Evolutionary conservation across 164 flowering plant genomes (phyloP).

Genomic region (Liquidambar formosana): DNA sequence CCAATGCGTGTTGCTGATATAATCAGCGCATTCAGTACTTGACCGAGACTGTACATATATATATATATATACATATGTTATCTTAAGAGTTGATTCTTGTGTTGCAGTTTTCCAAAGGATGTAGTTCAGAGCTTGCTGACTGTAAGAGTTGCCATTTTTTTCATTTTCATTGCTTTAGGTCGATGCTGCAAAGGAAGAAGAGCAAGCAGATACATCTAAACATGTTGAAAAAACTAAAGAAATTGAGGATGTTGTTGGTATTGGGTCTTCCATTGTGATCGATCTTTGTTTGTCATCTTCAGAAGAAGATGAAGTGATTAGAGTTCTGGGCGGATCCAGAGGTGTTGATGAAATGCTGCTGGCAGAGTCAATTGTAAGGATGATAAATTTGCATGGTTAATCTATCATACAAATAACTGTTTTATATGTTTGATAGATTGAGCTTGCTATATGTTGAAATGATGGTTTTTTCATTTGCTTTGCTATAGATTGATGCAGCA

Average conservation of each 20-base stretch:
- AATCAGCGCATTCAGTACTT: no score
- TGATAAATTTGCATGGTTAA: background rate
- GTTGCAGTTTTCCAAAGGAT: no score
- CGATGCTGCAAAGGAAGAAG: background rate
- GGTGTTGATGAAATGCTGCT: background rate
- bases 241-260: background rate
- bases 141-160: background rate
- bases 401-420: background rate
- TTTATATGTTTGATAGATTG: no score
- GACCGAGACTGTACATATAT: no score
- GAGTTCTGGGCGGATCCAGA: background rate
- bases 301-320: background rate
- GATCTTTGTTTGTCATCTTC: background rate
- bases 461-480: background rate
- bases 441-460: background rate
- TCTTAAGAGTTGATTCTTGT: no score
- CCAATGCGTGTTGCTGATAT: no score
- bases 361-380: background rate
- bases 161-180: constrained; percentile 18
- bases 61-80: no score
- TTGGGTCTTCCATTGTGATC: background rate
- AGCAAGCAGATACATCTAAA: background rate
- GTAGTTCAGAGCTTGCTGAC: no score
- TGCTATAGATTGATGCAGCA: background rate
- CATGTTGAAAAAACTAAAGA: background rate